phyloP scores from a whole-genome alignment of 352 stramenopile species.

The Phytophthora pistaciae region DNA sequence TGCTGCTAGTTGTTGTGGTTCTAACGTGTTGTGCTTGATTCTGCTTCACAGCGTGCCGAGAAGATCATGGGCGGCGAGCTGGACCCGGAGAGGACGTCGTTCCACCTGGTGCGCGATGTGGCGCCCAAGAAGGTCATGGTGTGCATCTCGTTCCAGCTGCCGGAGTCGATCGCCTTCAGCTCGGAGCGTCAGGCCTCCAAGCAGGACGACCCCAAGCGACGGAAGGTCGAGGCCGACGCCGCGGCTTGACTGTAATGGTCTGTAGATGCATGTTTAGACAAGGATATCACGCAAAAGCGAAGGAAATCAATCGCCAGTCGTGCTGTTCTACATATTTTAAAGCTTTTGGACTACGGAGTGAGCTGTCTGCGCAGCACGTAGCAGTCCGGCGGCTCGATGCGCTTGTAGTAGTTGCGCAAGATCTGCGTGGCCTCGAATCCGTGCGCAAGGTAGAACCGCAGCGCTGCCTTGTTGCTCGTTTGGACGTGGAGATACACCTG shows the following conservation, averaged over 20 bases:
- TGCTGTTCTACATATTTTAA: slow-evolving; percentile 16
- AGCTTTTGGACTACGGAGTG: slow-evolving; percentile 18
- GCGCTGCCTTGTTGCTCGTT: slow-evolving; percentile 92
- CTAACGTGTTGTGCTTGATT: slow-evolving; percentile 21
- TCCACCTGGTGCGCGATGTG: slow-evolving; percentile 95
- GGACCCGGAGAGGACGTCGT: slow-evolving; percentile 48
- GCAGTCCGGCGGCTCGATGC: slow-evolving; percentile 94
- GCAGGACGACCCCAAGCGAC: slow-evolving; percentile 59
- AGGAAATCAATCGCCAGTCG: slow-evolving; percentile 15
- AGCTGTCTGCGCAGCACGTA: slow-evolving; percentile 89
- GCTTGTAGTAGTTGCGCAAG: slow-evolving; percentile 96
- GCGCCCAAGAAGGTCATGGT: slow-evolving; percentile 98
- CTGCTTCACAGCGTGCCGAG: slow-evolving; percentile 63
- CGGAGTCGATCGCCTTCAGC: slow-evolving; percentile 74
- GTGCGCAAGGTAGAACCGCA: slow-evolving; percentile 91
- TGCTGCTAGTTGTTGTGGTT: not conserved
- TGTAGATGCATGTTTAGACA: slow-evolving; percentile 18
- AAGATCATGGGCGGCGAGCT: slow-evolving; percentile 74
- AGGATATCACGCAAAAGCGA: not conserved
- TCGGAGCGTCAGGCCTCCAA: slow-evolving; percentile 45
- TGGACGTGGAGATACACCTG: slow-evolving; percentile 93
- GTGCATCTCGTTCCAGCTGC: slow-evolving; percentile 96
- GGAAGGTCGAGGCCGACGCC: slow-evolving; percentile 44
- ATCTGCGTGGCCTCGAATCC: slow-evolving; percentile 91
- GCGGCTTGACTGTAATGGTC: slow-evolving; percentile 8